Evolutionary conservation across 2,329 filamentous ascomycete species (phyloP), one percentile per base, ranked within the genome.

Genomic region (Fusarium beomiforme): DNA sequence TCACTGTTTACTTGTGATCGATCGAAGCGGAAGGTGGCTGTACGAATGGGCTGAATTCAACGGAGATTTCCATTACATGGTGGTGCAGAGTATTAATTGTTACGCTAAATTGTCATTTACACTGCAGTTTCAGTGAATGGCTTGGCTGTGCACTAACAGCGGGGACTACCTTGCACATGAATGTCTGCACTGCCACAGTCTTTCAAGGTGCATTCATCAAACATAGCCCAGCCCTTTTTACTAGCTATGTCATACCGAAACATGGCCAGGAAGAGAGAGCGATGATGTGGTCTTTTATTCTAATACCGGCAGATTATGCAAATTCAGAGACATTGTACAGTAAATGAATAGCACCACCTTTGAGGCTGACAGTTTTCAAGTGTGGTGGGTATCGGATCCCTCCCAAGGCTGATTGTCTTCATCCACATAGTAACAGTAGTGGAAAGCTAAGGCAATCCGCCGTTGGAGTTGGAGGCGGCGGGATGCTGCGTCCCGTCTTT

Each of bases 401-500:
- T 68, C 61, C 56, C 69, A 72, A 72, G 69, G 69, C 64, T 71
- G 69, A 72, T 62, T 44, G 41, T 53, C 63, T 71, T 46, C 51
- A 72, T 50, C 50, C 55, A 67, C 50, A 59, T 41, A 36, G 49
- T 41, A 64, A 47, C 42, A 59, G 43, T 64, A 62, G 63, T 46
- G 57, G 56, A 31, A 50, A 62, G 64, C 44, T 66, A 42, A 67
- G 37, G 23, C 43, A 29, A 34, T 34, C 36, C 37, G 19, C 59
- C 41, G 61, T 67, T 66, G 41, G 62, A 60, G n/a, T n/a, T n/a
- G n/a, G n/a, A n/a, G n/a, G n/a, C n/a, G 54, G 41, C 62, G 62
- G 56, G 68, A 58, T 67, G 51, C 64, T 53, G 64, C 53, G 58
- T 71, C 64, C 69, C 69, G 64, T 54, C 64, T 59, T 39, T 51